phyloP scores from a whole-genome alignment of 805 yeast genomes.

The Yarrowia sp. region DNA sequence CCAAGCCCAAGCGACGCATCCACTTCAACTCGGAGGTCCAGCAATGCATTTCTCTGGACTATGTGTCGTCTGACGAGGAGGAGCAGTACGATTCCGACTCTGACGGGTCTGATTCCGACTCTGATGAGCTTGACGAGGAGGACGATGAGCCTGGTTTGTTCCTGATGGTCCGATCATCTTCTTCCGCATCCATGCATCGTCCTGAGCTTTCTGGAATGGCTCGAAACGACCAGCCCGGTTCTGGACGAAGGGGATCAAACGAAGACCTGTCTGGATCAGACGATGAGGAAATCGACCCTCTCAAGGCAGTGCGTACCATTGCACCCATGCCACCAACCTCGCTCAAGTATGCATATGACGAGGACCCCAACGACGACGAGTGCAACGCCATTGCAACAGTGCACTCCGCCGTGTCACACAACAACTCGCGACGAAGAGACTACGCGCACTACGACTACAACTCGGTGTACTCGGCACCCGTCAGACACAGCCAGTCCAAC shows the following conservation, averaged over 20 bases:
- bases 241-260: background rate
- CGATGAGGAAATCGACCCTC: slow-evolving; percentile 13
- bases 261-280: slow-evolving; percentile 1
- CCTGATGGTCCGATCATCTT: slow-evolving; percentile 49
- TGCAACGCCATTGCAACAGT: slow-evolving; percentile 36
- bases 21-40: slow-evolving; percentile 93
- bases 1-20: slow-evolving; percentile 60
- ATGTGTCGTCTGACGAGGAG: slow-evolving; percentile 33
- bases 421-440: slow-evolving; percentile 46
- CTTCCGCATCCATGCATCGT: slow-evolving; percentile 37
- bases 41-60: slow-evolving; percentile 80
- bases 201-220: slow-evolving; percentile 30
- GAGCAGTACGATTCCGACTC: slow-evolving; percentile 29
- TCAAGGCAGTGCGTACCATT: slow-evolving; percentile 51
- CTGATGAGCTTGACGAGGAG: slow-evolving; percentile 45
- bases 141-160: slow-evolving; percentile 71
- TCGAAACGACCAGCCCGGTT: slow-evolving; percentile 5
- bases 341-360: slow-evolving; percentile 70
- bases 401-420: slow-evolving; percentile 61
- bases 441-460: slow-evolving; percentile 36
- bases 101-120: slow-evolving; percentile 35
- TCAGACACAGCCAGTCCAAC: background rate
- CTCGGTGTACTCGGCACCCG: slow-evolving; percentile 32
- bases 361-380: slow-evolving; percentile 49
- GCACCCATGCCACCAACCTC: slow-evolving; percentile 84